These are phyloP conservation scores for Crotalaria pallida DNA, from an alignment of 306 rosid genomes.

Conservation along the genomic window DNA sequence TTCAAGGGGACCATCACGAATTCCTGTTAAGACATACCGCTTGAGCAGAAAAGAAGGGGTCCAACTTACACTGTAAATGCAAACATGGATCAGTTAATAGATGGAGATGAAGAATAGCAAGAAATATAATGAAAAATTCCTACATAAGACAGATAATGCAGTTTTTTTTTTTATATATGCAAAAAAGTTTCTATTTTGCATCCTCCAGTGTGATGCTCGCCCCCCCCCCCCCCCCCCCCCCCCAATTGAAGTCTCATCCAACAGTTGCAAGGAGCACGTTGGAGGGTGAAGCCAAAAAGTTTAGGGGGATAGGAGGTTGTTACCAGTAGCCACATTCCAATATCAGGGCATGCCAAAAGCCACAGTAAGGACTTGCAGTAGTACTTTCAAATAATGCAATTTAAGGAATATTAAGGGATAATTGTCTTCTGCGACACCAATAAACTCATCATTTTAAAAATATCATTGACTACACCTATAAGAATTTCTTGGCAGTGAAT, in stretches of 20 bases:
- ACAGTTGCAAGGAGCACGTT: too few relatives aligned
- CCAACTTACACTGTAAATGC: slow-evolving; percentile 82
- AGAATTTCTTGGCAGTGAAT: slow-evolving; percentile 3
- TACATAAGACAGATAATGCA: neutral
- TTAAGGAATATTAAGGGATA: neutral
- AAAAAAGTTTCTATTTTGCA: too few relatives aligned
- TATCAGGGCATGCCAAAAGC: neutral
- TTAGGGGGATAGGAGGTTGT: neutral
- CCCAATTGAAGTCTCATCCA: too few relatives aligned
- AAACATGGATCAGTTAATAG: slow-evolving; percentile 32
- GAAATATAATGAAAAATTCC: slow-evolving; percentile 5
- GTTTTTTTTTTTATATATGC: too few relatives aligned
- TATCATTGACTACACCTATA: slow-evolving; percentile 13
- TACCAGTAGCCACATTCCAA: neutral
- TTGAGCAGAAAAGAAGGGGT: slow-evolving; percentile 96
- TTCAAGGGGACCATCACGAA: slow-evolving; percentile 96
- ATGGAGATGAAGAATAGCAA: slow-evolving; percentile 7
- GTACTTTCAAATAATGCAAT: neutral
- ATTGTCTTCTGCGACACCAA: neutral
- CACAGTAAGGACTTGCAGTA: neutral
- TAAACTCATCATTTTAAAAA: slow-evolving; percentile 8
- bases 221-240: too few relatives aligned
- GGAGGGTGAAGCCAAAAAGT: too few relatives aligned
- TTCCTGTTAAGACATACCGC: slow-evolving; percentile 93
- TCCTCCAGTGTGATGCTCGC: too few relatives aligned